phyloP scores from a whole-genome alignment of 2,329 filamentous ascomycete species.

The Penicillium griseofulvum region DNA sequence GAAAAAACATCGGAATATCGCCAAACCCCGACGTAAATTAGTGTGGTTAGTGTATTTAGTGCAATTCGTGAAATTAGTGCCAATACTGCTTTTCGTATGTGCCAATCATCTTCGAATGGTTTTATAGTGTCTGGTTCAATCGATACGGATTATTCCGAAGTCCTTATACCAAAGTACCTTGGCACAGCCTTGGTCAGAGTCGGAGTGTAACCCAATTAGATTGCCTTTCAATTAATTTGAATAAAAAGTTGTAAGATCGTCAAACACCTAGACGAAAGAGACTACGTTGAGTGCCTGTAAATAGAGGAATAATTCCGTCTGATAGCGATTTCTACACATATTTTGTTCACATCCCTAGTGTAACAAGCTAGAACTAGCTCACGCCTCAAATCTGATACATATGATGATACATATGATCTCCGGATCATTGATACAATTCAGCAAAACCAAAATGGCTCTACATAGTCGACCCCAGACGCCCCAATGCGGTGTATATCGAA shows the following conservation, averaged over 20 bases:
- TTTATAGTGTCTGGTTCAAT: background rate
- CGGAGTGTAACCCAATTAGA: background rate
- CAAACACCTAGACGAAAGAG: too few relatives aligned
- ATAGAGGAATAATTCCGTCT: background rate
- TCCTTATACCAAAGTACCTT: background rate
- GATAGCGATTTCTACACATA: conserved; percentile 20
- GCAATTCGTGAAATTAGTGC: background rate
- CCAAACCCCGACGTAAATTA: conserved; percentile 10
- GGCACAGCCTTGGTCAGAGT: background rate
- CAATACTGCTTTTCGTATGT: background rate
- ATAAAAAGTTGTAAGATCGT: background rate
- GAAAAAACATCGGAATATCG: conserved; percentile 15
- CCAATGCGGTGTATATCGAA: conserved; percentile 38
- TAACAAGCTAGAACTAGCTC: conserved; percentile 5
- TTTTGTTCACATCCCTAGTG: conserved; percentile 24
- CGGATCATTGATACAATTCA: conserved; percentile 28
- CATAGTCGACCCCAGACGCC: conserved; percentile 39
- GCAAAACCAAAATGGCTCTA: conserved; percentile 27
- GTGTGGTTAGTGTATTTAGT: background rate
- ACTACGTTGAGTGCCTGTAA: background rate
- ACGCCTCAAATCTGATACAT: conserved; percentile 10
- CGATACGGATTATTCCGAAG: background rate
- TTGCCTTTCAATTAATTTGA: background rate
- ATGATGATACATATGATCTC: conserved; percentile 26
- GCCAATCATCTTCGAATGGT: background rate